Base-by-base conservation (phyloP, 176 grass and related monocot genomes). In the Luzula sylvatica region DNA sequence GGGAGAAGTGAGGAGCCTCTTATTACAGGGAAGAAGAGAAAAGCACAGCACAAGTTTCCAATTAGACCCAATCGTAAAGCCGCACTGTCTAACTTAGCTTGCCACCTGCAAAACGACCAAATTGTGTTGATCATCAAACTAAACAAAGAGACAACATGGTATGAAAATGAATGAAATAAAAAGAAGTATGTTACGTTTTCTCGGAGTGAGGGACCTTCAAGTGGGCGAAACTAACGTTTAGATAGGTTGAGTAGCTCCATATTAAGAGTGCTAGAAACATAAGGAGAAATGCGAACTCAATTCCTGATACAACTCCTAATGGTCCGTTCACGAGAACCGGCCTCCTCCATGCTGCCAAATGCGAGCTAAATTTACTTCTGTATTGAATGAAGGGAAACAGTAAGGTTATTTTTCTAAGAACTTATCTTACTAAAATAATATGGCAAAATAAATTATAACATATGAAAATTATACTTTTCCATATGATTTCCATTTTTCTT, bases 231-330 rank as follows among this genome's bases (percentile, higher is more conserved):
- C 50, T 38, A 13, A 17, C 1, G 14, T 8, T 64, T 30, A 81
- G 8, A 55, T 55, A 87, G 11, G 42, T 53, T 58, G 7, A 39
- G 52, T 58, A 87, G 46, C 25, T 65, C 82, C 82, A 87, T 42
- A 74, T 16, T 14, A 87, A 51, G 35, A 87, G 64, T 17, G 39
- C 52, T 21, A 87, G 17, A 68, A 87, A 72, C 82, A 77, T 70
- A 20, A 81, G 40, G 8, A 18, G 22, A 39, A 87, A 56, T 23
- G 56, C 39, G 1, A 81, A 56, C 43, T 87, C 82, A 7, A 70
- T 32, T 30, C 44, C 57, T 1, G 77, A 81, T 23, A 87, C 77
- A 1, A 81, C 65, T 45, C 77, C 82, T 0, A 81, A 52, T 5
- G 82, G 76, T 14, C 76, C 77, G 28, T 60, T 76, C 71, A 80